A percentile compares a stretch with the other conserved stretches of the same genome.
These are phyloP conservation scores for Zygoascus ofunaensis DNA, from an alignment of 805 yeast species.

Conservation along the genomic window DNA sequence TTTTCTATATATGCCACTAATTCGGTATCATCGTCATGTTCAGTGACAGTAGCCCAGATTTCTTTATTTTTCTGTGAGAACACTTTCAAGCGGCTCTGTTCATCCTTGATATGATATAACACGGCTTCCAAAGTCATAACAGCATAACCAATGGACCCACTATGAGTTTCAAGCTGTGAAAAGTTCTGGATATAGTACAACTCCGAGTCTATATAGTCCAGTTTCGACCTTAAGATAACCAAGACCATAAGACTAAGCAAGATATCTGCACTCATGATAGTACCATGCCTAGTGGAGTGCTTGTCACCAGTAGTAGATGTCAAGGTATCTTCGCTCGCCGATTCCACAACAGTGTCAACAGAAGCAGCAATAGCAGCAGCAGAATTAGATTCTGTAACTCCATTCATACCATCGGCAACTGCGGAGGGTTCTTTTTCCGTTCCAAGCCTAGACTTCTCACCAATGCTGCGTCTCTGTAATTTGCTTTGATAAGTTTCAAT, in stretches of 20 bases:
- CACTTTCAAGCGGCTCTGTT: constrained; percentile 31
- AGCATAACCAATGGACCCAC: constrained; percentile 67
- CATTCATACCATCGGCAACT: neutral
- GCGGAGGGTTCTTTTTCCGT: constrained; percentile 8
- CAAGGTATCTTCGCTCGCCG: neutral
- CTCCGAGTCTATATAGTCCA: constrained; percentile 52
- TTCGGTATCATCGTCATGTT: constrained; percentile 19
- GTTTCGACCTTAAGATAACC: constrained; percentile 56
- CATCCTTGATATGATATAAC: constrained; percentile 48
- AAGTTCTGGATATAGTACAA: constrained; percentile 57
- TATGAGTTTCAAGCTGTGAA: constrained; percentile 37
- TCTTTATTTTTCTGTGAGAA: constrained; percentile 40
- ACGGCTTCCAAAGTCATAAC: constrained; percentile 81
- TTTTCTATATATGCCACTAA: constrained; percentile 4
- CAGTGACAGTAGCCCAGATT: constrained; percentile 45
- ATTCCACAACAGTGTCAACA: neutral
- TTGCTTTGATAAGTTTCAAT: neutral
- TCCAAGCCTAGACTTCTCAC: neutral
- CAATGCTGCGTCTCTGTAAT: neutral
- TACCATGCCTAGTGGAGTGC: neutral
- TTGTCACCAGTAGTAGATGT: neutral
- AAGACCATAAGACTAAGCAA: constrained; percentile 62
- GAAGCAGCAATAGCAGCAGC: neutral
- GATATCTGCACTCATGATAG: constrained; percentile 67
- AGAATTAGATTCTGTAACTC: too few species aligned